Conservation (phyloP, 139 green algal species). For the Volvox reticuliferus region DNA sequence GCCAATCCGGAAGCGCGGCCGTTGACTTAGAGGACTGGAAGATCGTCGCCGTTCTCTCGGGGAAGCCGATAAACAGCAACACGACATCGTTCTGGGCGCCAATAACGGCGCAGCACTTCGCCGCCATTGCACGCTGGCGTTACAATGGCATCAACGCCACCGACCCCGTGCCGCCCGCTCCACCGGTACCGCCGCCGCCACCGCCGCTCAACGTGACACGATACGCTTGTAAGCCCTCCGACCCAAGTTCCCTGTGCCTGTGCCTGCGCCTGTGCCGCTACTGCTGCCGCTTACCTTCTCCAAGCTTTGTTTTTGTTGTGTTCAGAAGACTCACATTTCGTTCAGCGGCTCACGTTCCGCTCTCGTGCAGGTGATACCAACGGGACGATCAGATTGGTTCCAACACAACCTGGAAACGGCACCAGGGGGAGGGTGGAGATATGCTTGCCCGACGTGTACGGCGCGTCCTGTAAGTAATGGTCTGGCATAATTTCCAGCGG, state of each 20-base stretch:
- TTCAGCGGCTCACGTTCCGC: too few species aligned
- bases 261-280: too few species aligned
- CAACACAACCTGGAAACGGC: background rate
- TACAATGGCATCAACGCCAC: background rate
- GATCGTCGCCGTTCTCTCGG: background rate
- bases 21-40: background rate
- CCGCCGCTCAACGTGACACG: background rate
- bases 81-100: background rate
- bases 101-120: conserved; percentile 19
- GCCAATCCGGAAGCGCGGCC: background rate
- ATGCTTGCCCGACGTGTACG: background rate
- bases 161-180: background rate
- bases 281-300: too few species aligned
- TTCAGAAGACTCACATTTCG: too few species aligned
- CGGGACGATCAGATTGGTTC: background rate
- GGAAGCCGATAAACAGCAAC: background rate
- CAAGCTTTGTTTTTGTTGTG: too few species aligned
- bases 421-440: conserved; percentile 13
- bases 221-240: background rate
- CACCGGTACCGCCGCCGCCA: background rate
- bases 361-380: background rate
- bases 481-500: background rate
- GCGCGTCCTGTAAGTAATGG: background rate
- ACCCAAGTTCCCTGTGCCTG: background rate
- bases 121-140: conserved; percentile 4